Evolutionary conservation across 1,284 basidiomycete species (phyloP).

Genomic region (Rhodotorula sp.): DNA sequence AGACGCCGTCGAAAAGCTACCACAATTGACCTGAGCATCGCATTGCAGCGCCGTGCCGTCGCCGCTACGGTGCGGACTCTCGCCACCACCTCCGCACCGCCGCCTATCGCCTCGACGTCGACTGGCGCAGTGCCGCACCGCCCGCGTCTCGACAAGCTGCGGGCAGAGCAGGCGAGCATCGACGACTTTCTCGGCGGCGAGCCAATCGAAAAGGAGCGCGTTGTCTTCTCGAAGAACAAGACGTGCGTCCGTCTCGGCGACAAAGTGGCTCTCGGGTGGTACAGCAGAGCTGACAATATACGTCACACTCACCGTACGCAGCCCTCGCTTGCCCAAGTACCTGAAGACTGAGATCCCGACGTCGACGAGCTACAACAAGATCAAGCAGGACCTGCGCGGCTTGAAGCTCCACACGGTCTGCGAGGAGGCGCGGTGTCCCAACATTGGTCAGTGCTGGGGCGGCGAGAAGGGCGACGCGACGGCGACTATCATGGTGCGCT

Average conservation of each 20-base stretch:
- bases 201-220: constrained; percentile 55
- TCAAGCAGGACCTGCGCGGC: constrained; percentile 93
- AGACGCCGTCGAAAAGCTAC: neutral
- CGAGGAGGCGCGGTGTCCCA: constrained; percentile 98
- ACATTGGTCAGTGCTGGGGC: constrained; percentile 99
- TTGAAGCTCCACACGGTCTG: constrained; percentile 93
- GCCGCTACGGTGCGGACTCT: constrained; percentile 21
- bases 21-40: neutral
- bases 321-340: constrained; percentile 84
- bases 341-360: constrained; percentile 83
- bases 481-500: constrained; percentile 93
- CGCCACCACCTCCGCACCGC: constrained; percentile 33
- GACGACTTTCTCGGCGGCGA: constrained; percentile 75
- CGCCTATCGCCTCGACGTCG: constrained; percentile 16
- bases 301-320: constrained; percentile 48
- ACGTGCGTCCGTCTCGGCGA: constrained; percentile 57
- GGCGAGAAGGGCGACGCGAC: constrained; percentile 82
- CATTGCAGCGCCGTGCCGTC: constrained; percentile 5
- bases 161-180: constrained; percentile 67
- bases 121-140: constrained; percentile 14
- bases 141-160: constrained; percentile 58
- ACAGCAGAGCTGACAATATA: neutral
- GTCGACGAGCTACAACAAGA: constrained; percentile 82
- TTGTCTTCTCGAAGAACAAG: constrained; percentile 75
- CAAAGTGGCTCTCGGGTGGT: rapidly evolving